Evolutionary conservation across 768 basidiomycete species (phyloP), one percentile per base, ranked within the genome.

Genomic region (Naematelia aurantialba): DNA sequence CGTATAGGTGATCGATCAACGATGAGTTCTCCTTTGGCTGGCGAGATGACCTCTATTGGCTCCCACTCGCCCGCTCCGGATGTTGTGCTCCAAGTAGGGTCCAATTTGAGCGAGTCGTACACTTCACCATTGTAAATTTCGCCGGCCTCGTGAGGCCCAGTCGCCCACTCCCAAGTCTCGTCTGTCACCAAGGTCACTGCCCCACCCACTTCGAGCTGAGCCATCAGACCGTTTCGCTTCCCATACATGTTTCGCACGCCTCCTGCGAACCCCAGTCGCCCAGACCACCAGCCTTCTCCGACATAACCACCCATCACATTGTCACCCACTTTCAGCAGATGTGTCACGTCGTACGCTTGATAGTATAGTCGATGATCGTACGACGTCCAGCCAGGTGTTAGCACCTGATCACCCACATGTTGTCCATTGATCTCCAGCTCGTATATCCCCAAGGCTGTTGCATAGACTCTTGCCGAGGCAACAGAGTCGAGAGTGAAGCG

Each of bases 311-410:
- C 52, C 14, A 76, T 30, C 14, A 45, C 53, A 49, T 76, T 76
- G 56, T 68, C 61, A 5, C 71, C 74, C 0, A 30, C 14, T 26
- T 31, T 49, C 8, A 75, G 56, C 11, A 64, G 30, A 5, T 21
- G 4, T 0, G 62, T 29, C 34, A 76, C 54, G 46, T 73, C 71
- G 51, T 59, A 73, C 4, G 65, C 68, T 56, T 74, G 73, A 44
- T 69, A 76, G 51, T 69, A 52, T 4, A 70, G 62, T 4, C 66
- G 66, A 56, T 73, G 62, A 17, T 65, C 45, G 52, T 76, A 76
- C 24, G 58, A 61, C 26, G 62, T 62, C 74, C 74, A 76, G 14
- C 74, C 74, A 1, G 74, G 74, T 3, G 67, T 55, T 8, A 76
- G 55, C n/a, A 69, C 50, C 19, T 74, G 62, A 39, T 70, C 66